phyloP scores from a whole-genome alignment of 768 basidiomycete species.

The Leccinum variicolor region DNA sequence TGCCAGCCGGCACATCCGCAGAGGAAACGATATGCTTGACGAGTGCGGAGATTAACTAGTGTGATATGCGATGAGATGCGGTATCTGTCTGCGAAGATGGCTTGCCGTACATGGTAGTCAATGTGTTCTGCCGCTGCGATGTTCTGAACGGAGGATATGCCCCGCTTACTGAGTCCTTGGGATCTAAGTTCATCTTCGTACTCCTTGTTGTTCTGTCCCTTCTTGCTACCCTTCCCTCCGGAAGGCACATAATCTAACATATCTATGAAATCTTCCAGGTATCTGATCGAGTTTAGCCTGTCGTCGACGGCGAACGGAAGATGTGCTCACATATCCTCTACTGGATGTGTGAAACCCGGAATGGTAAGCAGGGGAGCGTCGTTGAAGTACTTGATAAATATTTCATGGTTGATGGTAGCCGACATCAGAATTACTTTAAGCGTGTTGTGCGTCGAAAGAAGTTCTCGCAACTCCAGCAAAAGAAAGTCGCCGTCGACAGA shows the following conservation, averaged over 20 bases:
- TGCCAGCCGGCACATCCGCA: conserved; percentile 48
- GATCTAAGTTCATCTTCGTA: conserved; percentile 47
- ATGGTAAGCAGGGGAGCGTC: conserved; percentile 80
- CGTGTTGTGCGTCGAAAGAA: conserved; percentile 57
- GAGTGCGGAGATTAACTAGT: conserved; percentile 61
- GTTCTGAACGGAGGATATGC: conserved; percentile 54
- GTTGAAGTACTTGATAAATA: conserved; percentile 79
- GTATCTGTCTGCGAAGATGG: neutral
- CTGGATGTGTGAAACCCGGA: conserved; percentile 78
- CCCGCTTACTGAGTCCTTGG: conserved; percentile 50
- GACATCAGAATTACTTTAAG: conserved; percentile 90
- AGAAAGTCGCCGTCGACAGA: conserved; percentile 90
- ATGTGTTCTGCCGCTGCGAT: conserved; percentile 61
- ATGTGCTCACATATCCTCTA: conserved; percentile 61
- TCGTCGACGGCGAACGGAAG: neutral
- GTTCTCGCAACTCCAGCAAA: conserved; percentile 76
- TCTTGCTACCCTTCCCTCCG: conserved; percentile 30
- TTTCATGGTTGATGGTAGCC: conserved; percentile 90
- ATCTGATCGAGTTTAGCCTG: conserved; percentile 41
- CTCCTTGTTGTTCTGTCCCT: conserved; percentile 34
- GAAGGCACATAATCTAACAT: conserved; percentile 53
- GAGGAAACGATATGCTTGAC: conserved; percentile 60
- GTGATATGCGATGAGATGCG: neutral
- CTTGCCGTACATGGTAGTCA: conserved; percentile 60
- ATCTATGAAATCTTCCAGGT: conserved; percentile 77